Percentiles rank a stretch among this genome's conserved stretches.
These are phyloP conservation scores for Candida sanyaensis DNA, from an alignment of 1,139 yeast species.

Conservation along the genomic window DNA sequence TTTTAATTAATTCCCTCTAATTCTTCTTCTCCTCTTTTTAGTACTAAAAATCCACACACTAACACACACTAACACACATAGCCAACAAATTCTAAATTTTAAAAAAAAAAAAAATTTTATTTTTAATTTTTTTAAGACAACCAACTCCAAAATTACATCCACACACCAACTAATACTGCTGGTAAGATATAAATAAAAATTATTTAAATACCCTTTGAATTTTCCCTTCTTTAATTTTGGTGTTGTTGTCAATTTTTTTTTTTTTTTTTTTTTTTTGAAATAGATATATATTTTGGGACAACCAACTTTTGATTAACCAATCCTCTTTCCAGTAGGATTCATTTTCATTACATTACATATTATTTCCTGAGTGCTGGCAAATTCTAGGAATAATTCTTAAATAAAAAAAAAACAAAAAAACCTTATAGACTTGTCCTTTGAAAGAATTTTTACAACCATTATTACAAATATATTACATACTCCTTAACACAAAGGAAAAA, in stretches of 20 bases:
- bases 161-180: not conserved
- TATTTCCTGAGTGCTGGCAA: not conserved
- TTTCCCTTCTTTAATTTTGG: not conserved
- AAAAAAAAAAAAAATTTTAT: too few species aligned
- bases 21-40: too few species aligned
- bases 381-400: not conserved
- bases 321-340: not conserved
- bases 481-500: not conserved
- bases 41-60: too few species aligned
- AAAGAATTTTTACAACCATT: not conserved
- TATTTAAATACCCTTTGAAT: not conserved
- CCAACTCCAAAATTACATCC: not conserved
- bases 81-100: too few species aligned
- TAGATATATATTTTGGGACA: not conserved
- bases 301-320: not conserved
- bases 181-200: not conserved
- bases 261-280: not conserved
- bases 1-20: too few species aligned
- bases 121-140: too few species aligned
- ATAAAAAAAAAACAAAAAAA: too few species aligned
- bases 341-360: not conserved
- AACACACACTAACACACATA: too few species aligned
- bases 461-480: constrained; percentile 2
- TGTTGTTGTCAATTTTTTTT: not conserved
- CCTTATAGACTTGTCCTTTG: too few species aligned